These are phyloP conservation scores for Cerioporus squamosus DNA, from an alignment of 1,284 basidiomycete genomes.

Conservation along the genomic window DNA sequence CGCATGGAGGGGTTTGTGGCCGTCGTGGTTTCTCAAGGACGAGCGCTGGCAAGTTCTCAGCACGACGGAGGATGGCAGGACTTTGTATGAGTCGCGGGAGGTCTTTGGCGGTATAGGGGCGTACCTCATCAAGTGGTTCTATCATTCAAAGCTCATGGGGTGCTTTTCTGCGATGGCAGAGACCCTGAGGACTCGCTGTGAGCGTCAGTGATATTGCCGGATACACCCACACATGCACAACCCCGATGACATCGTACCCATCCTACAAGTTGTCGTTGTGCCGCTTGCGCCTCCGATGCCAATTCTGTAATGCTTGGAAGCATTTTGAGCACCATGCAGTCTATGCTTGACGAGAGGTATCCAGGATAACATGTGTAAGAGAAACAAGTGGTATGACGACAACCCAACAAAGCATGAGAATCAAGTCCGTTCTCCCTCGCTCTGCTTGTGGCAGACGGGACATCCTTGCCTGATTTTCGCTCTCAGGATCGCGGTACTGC, in stretches of 20 bases:
- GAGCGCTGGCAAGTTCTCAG: conserved; percentile 71
- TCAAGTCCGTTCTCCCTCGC: conserved; percentile 55
- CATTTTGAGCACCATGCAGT: no score
- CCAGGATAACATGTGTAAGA: no score
- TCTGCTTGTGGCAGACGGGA: conserved; percentile 71
- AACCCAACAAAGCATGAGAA: not conserved
- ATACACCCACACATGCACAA: no score
- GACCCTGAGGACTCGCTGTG: conserved; percentile 57
- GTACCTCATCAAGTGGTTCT: conserved; percentile 54
- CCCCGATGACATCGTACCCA: no score
- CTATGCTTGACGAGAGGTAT: no score
- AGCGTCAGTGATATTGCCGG: conserved; percentile 29
- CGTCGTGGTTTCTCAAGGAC: conserved; percentile 50
- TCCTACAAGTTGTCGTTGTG: no score
- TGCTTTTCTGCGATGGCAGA: conserved; percentile 61
- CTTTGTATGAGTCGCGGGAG: conserved; percentile 68
- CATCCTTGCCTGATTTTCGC: conserved; percentile 69
- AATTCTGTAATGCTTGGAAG: no score
- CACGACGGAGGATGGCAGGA: conserved; percentile 53
- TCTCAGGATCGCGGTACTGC: conserved; percentile 73
- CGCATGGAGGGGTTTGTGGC: conserved; percentile 53
- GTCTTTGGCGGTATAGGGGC: conserved; percentile 62
- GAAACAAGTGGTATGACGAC: no score
- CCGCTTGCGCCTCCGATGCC: no score
- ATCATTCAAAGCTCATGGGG: conserved; percentile 45